Evolutionary conservation across 2,329 filamentous ascomycete genomes (phyloP).

Genomic region (Laburnicola sp.): DNA sequence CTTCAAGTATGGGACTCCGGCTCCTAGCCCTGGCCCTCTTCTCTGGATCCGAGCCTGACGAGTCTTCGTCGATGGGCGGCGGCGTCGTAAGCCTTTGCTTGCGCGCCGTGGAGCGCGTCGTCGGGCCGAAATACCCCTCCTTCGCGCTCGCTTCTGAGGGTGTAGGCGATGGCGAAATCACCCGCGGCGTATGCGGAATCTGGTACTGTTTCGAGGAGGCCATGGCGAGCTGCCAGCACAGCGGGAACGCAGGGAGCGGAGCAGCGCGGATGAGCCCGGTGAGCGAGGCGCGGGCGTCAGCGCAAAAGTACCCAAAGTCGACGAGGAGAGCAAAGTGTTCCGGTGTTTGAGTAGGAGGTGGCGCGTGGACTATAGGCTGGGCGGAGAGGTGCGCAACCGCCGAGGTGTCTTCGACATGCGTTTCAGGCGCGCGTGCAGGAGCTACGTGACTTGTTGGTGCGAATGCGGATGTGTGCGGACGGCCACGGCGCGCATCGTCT

Average conservation of each 20-base stretch:
- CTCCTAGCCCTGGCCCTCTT: constrained; percentile 69
- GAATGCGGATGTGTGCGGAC: constrained; percentile 39
- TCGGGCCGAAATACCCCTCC: constrained; percentile 70
- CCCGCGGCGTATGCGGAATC: constrained; percentile 78
- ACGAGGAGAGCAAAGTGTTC: constrained; percentile 25
- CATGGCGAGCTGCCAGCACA: constrained; percentile 46
- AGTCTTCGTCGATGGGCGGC: constrained; percentile 64
- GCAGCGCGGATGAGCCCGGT: constrained; percentile 61
- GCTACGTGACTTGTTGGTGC: constrained; percentile 17
- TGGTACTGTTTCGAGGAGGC: constrained; percentile 56
- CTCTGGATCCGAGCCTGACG: constrained; percentile 58
- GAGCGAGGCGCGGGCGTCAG: constrained; percentile 46
- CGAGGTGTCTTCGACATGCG: constrained; percentile 31
- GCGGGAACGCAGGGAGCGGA: constrained; percentile 61
- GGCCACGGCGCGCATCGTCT: constrained; percentile 34
- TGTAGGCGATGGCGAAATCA: constrained; percentile 82
- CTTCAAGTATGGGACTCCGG: constrained; percentile 63
- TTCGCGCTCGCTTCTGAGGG: constrained; percentile 52
- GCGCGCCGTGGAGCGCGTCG: constrained; percentile 74
- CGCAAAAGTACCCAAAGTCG: constrained; percentile 31
- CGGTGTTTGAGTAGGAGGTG: constrained; percentile 12
- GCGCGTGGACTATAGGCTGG: constrained; percentile 24
- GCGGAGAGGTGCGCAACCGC: constrained; percentile 10
- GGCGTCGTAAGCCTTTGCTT: constrained; percentile 62
- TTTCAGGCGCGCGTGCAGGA: constrained; percentile 6